Evolutionary conservation across 2,329 filamentous ascomycete genomes (phyloP).

Genomic region (Alternaria sp.): DNA sequence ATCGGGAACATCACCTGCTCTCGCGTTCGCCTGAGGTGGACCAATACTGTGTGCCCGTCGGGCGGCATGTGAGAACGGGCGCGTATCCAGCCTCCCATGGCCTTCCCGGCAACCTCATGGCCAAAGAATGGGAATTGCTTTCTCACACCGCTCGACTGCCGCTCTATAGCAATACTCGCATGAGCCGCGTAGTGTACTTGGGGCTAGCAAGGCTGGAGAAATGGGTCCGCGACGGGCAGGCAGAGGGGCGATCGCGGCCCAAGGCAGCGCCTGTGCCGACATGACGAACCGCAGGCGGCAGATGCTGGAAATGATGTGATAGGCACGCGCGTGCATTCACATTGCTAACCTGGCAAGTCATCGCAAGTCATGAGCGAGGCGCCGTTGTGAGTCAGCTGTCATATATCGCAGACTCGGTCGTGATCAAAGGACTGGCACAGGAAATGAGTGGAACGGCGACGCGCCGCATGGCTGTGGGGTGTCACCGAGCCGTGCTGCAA

Average conservation of each 20-base stretch:
- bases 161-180: background rate
- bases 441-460: slow-evolving; percentile 13
- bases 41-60: background rate
- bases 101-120: background rate
- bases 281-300: slow-evolving; percentile 7
- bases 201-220: slow-evolving; percentile 1
- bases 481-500: slow-evolving; percentile 1
- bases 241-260: slow-evolving; percentile 11
- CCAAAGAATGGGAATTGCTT: background rate
- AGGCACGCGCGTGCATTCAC: background rate
- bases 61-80: slow-evolving; percentile 7
- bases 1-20: slow-evolving; percentile 3
- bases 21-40: background rate
- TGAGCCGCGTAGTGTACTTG: background rate
- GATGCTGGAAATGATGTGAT: background rate
- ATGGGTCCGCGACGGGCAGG: slow-evolving; percentile 2
- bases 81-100: background rate
- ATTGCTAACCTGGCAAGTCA: slow-evolving; percentile 5
- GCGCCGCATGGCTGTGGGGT: slow-evolving; percentile 6
- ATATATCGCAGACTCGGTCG: slow-evolving; percentile 5
- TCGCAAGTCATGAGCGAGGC: background rate
- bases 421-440: slow-evolving; percentile 1
- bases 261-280: slow-evolving; percentile 14
- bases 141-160: background rate
- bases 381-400: slow-evolving; percentile 8